A percentile compares a stretch with the other conserved stretches of the same genome.
phyloP scores from a whole-genome alignment of 768 basidiomycete genomes.

The Russula sp. region DNA sequence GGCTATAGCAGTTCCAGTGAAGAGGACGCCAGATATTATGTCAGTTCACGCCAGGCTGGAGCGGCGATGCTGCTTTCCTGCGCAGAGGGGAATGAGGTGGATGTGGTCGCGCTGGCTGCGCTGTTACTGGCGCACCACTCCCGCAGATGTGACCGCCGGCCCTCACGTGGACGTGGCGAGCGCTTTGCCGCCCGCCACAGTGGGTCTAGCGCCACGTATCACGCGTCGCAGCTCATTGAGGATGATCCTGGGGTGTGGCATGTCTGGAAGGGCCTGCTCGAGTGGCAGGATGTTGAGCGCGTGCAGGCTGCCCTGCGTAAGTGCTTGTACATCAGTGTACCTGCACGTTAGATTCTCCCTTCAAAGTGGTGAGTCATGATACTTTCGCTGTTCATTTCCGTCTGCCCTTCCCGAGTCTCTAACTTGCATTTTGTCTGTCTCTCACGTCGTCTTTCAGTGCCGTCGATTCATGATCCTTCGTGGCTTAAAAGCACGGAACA shows the following conservation, averaged over 20 bases:
- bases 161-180: not conserved
- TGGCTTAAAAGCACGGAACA: too few species aligned
- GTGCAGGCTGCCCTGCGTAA: constrained; percentile 1
- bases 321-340: not conserved
- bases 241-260: not conserved
- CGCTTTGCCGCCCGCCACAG: not conserved
- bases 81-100: constrained; percentile 3
- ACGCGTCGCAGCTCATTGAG: not conserved
- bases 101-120: constrained; percentile 3
- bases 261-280: constrained; percentile 8
- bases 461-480: too few species aligned
- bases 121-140: not conserved
- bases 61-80: not conserved
- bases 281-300: constrained; percentile 11
- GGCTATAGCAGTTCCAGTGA: not conserved
- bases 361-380: too few species aligned
- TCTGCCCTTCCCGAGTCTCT: too few species aligned
- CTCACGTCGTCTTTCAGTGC: too few species aligned
- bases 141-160: too few species aligned
- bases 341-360: not conserved
- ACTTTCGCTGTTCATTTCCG: too few species aligned
- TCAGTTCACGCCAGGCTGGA: not conserved
- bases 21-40: not conserved
- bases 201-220: not conserved
- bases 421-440: too few species aligned